These are phyloP conservation scores for Jatropha podagrica DNA, from an alignment of 441 rosid genomes.

Conservation along the genomic window DNA sequence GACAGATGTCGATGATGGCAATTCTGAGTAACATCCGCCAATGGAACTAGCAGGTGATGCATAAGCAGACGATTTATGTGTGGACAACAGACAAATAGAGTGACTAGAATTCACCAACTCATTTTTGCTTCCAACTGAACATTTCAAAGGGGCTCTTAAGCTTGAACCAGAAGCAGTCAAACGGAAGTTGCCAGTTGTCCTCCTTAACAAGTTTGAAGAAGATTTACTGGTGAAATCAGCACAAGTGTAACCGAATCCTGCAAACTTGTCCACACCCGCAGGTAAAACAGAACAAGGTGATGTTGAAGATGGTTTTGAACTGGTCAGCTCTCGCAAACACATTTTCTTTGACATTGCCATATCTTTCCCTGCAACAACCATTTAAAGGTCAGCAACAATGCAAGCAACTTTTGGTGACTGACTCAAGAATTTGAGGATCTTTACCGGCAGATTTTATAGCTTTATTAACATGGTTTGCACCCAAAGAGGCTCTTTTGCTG, in stretches of 20 bases:
- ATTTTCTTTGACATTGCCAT: slow-evolving; percentile 31
- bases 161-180: slow-evolving; percentile 22
- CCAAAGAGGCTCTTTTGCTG: slow-evolving; percentile 25
- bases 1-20: slow-evolving; percentile 35
- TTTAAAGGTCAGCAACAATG: background rate
- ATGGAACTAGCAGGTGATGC: slow-evolving; percentile 56
- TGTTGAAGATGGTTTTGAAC: slow-evolving; percentile 28
- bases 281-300: slow-evolving; percentile 35
- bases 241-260: slow-evolving; percentile 1
- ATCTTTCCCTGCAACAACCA: slow-evolving; percentile 32
- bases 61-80: slow-evolving; percentile 21
- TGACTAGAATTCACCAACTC: slow-evolving; percentile 20
- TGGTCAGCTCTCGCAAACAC: slow-evolving; percentile 32
- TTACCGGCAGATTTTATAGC: slow-evolving; percentile 35
- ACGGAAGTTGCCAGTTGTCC: slow-evolving; percentile 17
- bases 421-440: background rate
- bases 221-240: slow-evolving; percentile 26
- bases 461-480: slow-evolving; percentile 24
- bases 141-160: slow-evolving; percentile 26
- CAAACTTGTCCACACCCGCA: slow-evolving; percentile 11
- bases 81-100: slow-evolving; percentile 16
- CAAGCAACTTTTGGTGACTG: background rate
- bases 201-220: slow-evolving; percentile 27
- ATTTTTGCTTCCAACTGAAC: slow-evolving; percentile 17
- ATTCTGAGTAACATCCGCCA: slow-evolving; percentile 58